A percentile compares a stretch with the other conserved stretches of the same genome.
These are phyloP conservation scores for Rhizopus stolonifer DNA, from an alignment of 371 early-diverging fungal species.

Conservation along the genomic window DNA sequence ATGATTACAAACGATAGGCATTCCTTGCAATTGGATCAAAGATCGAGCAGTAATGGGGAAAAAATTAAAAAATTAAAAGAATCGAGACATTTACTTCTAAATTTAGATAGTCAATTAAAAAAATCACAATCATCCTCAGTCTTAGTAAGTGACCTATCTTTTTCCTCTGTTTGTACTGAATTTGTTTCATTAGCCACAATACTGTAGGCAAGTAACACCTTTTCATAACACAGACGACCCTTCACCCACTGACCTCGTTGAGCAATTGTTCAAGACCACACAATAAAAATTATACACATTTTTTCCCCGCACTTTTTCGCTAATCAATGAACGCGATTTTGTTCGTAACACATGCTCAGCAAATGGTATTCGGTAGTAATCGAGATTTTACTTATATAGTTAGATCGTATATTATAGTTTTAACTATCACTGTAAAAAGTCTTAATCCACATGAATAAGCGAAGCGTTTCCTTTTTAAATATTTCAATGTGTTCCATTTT, in stretches of 20 bases:
- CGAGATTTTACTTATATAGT: no score
- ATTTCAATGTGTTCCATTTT: no score
- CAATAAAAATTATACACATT: no score
- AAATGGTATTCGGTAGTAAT: no score
- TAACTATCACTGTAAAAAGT: no score
- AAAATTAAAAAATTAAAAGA: conserved; percentile 11
- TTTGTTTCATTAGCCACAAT: conserved; percentile 14
- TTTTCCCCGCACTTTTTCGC: no score
- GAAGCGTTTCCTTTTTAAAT: no score
- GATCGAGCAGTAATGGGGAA: conserved; percentile 23
- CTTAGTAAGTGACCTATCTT: conserved; percentile 16
- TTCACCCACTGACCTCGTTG: conserved; percentile 35
- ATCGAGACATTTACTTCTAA: background rate
- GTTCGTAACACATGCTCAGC: no score
- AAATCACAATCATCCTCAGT: conserved; percentile 26
- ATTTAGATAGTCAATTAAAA: conserved; percentile 12
- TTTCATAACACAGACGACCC: conserved; percentile 27
- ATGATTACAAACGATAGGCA: conserved; percentile 39
- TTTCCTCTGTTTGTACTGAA: background rate
- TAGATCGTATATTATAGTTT: no score
- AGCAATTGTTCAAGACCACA: conserved; percentile 29
- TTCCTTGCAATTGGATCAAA: conserved; percentile 31
- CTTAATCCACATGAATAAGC: no score
- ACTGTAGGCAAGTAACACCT: conserved; percentile 23
- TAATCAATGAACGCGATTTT: no score